Base-by-base conservation (phyloP, 1,139 yeast species). In the Arxiozyma bovina region DNA sequence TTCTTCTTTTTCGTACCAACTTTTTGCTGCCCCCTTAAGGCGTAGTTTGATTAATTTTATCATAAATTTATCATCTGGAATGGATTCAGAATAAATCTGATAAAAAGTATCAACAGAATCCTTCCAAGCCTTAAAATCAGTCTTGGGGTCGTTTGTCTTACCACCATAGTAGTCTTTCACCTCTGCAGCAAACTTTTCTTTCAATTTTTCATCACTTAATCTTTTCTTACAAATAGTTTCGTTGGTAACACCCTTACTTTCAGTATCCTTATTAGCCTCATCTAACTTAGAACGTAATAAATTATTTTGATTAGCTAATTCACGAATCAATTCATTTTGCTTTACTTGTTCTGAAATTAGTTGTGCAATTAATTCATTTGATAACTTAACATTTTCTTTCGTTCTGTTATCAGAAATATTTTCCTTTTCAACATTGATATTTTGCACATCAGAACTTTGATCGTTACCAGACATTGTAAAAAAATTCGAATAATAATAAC, bases 61-160 rank as follows among this genome's bases (percentile, higher is more conserved):
- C 48, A 45, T 45, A 45, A 45, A 45, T 4, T 18, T 27, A 45
- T 45, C 41, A 45, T 45, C 48, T 17, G 48, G 48, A 17, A 45
- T 30, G 20, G 18, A 30, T 18, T 45, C 34, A 12, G 12, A 27
- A 20, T 45, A 30, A 20, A 12, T 18, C 15, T 45, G n/a, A 18
- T 18, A 25, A 30, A 45, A 45, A 1, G 3, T 27, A 27, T 18
- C 21, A 18, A 45, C n/a, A 15, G 48, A 45, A 30, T 45, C 23
- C 25, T 45, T 45, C 41, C 48, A 45, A 27, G 30, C 34, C 25
- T 45, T 45, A 45, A 30, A 45, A 27, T 18, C 22, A 11, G 34
- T 27, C 11, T 45, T 40, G 15, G 48, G 48, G 41, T 45, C 48
- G 21, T 45, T 45, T 9, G 41, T 45, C 27, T 45, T 45, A 21